Evolutionary conservation across 2,329 filamentous ascomycete species (phyloP), one percentile per base, ranked within the genome.

Genomic region (Alternaria consortialis): DNA sequence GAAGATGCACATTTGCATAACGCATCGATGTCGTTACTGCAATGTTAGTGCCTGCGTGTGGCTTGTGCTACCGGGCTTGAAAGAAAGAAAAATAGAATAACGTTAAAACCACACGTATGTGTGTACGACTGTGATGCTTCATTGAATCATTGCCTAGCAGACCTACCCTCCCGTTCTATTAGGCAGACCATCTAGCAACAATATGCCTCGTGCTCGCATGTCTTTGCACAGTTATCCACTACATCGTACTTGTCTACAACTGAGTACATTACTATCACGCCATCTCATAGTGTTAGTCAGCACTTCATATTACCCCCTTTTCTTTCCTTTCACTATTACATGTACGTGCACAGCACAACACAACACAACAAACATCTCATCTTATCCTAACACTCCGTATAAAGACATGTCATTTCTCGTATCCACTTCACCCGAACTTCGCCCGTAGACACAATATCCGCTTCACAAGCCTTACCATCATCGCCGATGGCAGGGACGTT

Each of bases 1-100:
- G 32, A 32, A 15, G 20, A 42, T 42, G 20, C 11, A 42, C 32
- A 23, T 36, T 27, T 36, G 23, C 32, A 50, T 50, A 11, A 37
- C n/a, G 46, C 34, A 36, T 25, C 32, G 5, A 37, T 36, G 32
- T 50, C 23, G 31, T 36, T 50, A 15, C n/a, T 9, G 36, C 27
- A 25, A 36, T 32, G 32, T 36, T 37, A 37, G 17, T 37, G 46
- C 32, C 31, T 9, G 32, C 15, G 31, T 4, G 32, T 50, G 2
- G 46, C 31, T 27, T 11, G 1, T 27, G 31, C 46, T n/a, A 12
- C 46, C 13, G 31, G 46, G 46, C 32, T 50, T n/a, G 17, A 27
- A 50, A 36, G 46, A 48, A 48, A 50, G 31, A 50, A 50, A 50
- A 36, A 50, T 37, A 50, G 5, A 50, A 37, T 37, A 36, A 50